phyloP scores from a whole-genome alignment of 1,284 basidiomycete species.

The Clitocybe nebularis region DNA sequence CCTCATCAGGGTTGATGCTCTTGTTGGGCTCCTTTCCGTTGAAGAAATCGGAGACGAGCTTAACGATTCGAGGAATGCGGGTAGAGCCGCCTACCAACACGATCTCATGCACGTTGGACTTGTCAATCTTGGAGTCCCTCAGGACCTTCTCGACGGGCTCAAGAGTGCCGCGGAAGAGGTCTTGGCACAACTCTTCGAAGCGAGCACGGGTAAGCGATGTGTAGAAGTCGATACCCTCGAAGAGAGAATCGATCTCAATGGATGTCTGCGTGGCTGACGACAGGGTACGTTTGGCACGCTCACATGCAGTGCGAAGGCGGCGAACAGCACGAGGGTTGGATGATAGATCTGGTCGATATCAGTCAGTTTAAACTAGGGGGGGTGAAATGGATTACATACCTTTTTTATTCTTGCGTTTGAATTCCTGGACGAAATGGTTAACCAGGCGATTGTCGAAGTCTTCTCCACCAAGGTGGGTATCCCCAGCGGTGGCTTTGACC shows the following conservation, averaged over 20 bases:
- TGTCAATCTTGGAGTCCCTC: constrained; percentile 98
- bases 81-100: constrained; percentile 98
- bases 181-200: constrained; percentile 98
- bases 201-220: constrained; percentile 97
- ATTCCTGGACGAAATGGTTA: constrained; percentile 97
- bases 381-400: constrained; percentile 37
- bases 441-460: constrained; percentile 99
- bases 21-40: constrained; percentile 96
- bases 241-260: constrained; percentile 98
- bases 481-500: constrained; percentile 98
- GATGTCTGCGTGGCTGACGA: constrained; percentile 96
- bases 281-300: constrained; percentile 98
- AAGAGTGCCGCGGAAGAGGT: constrained; percentile 94
- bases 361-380: constrained; percentile 20
- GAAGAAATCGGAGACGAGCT: constrained; percentile 98
- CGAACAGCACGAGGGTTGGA: constrained; percentile 93
- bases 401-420: constrained; percentile 99
- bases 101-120: constrained; percentile 92
- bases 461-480: constrained; percentile 98
- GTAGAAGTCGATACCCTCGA: constrained; percentile 98
- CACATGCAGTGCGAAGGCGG: constrained; percentile 96
- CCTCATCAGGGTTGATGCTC: constrained; percentile 99
- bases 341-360: constrained; percentile 63
- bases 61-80: constrained; percentile 97
- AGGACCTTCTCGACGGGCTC: constrained; percentile 99